Base-by-base conservation (phyloP, 768 basidiomycete genomes). In the Boletus patriciae region DNA sequence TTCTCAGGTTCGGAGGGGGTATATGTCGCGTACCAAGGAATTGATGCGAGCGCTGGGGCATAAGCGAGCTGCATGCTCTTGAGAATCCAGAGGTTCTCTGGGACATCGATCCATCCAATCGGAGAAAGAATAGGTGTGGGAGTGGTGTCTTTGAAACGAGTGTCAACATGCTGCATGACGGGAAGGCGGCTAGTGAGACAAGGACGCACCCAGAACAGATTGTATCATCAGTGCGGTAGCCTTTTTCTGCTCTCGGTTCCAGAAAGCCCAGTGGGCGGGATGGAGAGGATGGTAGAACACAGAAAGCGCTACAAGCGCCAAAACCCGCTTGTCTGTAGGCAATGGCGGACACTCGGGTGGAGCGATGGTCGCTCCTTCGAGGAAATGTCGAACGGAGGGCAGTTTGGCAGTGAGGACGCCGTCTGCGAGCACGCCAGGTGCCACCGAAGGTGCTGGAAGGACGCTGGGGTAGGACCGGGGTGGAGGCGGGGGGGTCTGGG, bases 221-320 rank as follows among this genome's bases (percentile, higher is more conserved):
- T 83, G 78, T 33, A 88, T 81, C 53, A 78, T 66, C n/a, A 69
- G 68, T 16, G 83, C 83, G 18, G 83, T 85, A 23, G 68, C 68
- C 54, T 65, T 68, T 65, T 79, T 80, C 62, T 76, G 74, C 46
- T 76, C 77, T 58, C 75, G 76, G 45, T 76, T 78, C 86, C 86
- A 88, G 66, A 88, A 81, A n/a, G 83, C 70, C 80, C 82, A 83
- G 62, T 86, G 85, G 7, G 78, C 81, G 15, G 79, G 79, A 66
- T 85, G 79, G 31, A 76, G 74, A 16, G 80, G 80, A 46, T 75
- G 73, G 62, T 82, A 78, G 61, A 85, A 79, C 13, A 87, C 80
- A 11, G 79, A 77, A 57, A 88, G 79, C 3, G 86, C 86, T 5
- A 80, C 82, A 50, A 88, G 80, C 27, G 80, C 78, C 57, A 84